These are phyloP conservation scores for Globisporangium barbulae DNA, from an alignment of 352 stramenopile genomes.

Conservation along the genomic window DNA sequence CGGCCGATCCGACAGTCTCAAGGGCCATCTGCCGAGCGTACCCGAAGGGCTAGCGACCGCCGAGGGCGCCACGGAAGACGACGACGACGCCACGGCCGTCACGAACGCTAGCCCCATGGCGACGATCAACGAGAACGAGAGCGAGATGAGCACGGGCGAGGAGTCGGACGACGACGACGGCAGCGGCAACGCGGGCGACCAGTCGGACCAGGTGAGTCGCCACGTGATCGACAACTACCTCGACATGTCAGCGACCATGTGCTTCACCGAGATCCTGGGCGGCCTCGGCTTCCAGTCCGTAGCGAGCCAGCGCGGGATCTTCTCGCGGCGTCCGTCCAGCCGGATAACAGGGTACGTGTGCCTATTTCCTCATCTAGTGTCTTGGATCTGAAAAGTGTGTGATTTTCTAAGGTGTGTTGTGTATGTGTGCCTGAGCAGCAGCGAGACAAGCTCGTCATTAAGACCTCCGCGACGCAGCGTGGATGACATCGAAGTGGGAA, in stretches of 20 bases:
- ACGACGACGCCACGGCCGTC: slow-evolving; percentile 3
- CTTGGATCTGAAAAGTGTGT: not conserved
- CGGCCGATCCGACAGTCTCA: slow-evolving; percentile 23
- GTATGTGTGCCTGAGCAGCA: slow-evolving; percentile 10
- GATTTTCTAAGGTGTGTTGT: not conserved
- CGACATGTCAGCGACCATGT: slow-evolving; percentile 76
- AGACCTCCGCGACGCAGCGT: slow-evolving; percentile 42
- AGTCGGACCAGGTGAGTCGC: slow-evolving; percentile 53
- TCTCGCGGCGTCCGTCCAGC: slow-evolving; percentile 52
- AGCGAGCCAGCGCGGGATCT: slow-evolving; percentile 37
- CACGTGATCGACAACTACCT: slow-evolving; percentile 85
- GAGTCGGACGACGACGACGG: slow-evolving; percentile 36
- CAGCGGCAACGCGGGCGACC: slow-evolving; percentile 13
- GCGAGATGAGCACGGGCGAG: slow-evolving; percentile 32
- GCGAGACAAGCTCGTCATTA: slow-evolving; percentile 7
- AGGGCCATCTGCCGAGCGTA: slow-evolving; percentile 18
- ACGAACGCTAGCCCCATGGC: slow-evolving; percentile 19
- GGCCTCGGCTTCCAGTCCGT: slow-evolving; percentile 55
- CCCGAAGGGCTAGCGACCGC: slow-evolving; percentile 20
- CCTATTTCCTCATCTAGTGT: not conserved
- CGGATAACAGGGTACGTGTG: slow-evolving; percentile 27
- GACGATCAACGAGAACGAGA: slow-evolving; percentile 35
- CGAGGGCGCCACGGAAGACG: slow-evolving; percentile 12
- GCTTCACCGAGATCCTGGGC: slow-evolving; percentile 62
- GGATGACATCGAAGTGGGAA: slow-evolving; percentile 76